Evolutionary conservation across 2,329 filamentous ascomycete species (phyloP), one percentile per base, ranked within the genome.

Genomic region (Alternaria alternata): DNA sequence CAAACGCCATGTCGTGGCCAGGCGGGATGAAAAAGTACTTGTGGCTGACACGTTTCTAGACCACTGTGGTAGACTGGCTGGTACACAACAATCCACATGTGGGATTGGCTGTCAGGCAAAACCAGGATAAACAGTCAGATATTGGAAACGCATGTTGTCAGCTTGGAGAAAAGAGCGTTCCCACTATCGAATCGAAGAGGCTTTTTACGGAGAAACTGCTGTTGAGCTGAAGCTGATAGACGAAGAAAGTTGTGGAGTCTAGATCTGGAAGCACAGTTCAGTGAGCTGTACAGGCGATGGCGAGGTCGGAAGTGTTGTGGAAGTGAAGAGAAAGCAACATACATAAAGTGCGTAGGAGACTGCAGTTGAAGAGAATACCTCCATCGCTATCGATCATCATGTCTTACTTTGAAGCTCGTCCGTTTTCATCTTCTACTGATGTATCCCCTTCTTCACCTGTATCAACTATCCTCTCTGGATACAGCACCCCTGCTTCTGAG

Each of bases 401-500:
- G 44, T 34, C 44, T 48, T 48, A 48, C n/a, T 48, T 48, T 3
- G 16, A 34, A 20, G 44, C 24, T 12, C 9, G 4, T 5, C 7
- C 44, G 18, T 32, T 22, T 11, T 26, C 14, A 12, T 18, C 51
- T 36, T 43, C 39, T 24, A 20, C 11, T 6, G 14, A 20, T 43
- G 39, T 28, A 43, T 44, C 39, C 22, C 28, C 26, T 20, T 48
- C 28, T 22, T 54, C 51, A 6, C 39, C 30, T 14, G 28, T 18
- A 3, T 54, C 41, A 34, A 54, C 39, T 38, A 44, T 44, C 20
- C 20, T 18, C 12, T 54, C 39, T 12, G 39, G 51, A 11, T 44
- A 43, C 18, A 44, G 41, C 28, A 44, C 41, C 5, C 51, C 51
- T n/a, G 51, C 39, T 32, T 34, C 51, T 14, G 51, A 54, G 7